A percentile compares a stretch with the other conserved stretches of the same genome.
Conservation (phyloP, 768 basidiomycete species). For the Naganishia vishniacii region DNA sequence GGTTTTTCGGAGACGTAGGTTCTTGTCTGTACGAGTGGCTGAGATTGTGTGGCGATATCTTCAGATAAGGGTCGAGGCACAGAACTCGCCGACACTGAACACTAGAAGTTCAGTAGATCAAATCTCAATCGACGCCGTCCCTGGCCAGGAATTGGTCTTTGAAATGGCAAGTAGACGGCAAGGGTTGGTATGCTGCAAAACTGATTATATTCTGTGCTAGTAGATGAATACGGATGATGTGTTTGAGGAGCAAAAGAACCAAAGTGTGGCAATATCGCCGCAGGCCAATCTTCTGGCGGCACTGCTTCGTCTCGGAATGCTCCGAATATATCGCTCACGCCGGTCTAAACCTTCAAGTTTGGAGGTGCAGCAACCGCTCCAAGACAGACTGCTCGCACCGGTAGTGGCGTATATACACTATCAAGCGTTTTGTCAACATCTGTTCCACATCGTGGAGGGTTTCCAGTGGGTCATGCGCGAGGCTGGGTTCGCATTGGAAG, state of each 20-base stretch:
- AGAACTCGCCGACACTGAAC: conserved; percentile 11
- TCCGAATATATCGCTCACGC: conserved; percentile 19
- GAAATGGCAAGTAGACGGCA: conserved; percentile 22
- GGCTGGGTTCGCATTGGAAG: conserved; percentile 7
- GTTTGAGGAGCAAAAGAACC: not conserved
- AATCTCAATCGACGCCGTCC: conserved; percentile 21
- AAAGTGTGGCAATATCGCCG: not conserved
- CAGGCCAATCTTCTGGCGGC: conserved; percentile 17
- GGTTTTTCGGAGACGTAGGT: not conserved
- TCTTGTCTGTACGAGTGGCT: too few species aligned
- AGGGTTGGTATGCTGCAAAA: not conserved
- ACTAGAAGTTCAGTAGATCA: conserved; percentile 24
- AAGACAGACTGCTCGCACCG: not conserved
- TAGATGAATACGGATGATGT: conserved; percentile 23
- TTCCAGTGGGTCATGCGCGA: not conserved
- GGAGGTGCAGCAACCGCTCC: not conserved
- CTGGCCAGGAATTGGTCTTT: conserved; percentile 26
- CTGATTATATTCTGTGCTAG: not conserved
- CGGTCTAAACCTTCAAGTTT: not conserved
- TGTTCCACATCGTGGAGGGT: conserved; percentile 2
- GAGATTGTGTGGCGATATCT: not conserved
- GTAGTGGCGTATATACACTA: conserved; percentile 27
- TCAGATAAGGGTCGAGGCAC: conserved; percentile 24
- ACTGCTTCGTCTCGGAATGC: conserved; percentile 17
- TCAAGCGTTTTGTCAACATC: conserved; percentile 23